Evolutionary conservation across 1,139 yeast species (phyloP).

Genomic region (Blastobotrys capitulatus): DNA sequence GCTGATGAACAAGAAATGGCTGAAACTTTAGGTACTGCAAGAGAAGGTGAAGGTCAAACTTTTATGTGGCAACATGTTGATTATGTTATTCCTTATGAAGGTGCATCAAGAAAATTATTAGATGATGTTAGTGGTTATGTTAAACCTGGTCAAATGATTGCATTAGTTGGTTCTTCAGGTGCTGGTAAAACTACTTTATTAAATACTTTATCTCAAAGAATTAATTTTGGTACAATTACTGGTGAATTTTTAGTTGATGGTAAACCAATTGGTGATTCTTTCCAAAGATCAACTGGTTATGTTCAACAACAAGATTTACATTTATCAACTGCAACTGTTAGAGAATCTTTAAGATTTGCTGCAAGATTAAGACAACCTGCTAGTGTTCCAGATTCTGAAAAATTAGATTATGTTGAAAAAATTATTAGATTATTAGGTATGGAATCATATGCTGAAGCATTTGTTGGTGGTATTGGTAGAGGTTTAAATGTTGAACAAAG

Average conservation of each 20-base stretch:
- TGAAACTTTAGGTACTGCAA: conserved; percentile 7
- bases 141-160: conserved; percentile 59
- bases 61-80: conserved; percentile 52
- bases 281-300: conserved; percentile 58
- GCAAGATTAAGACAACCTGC: conserved; percentile 55
- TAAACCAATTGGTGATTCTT: conserved; percentile 44
- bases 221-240: conserved; percentile 53
- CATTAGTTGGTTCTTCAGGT: conserved; percentile 66
- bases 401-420: conserved; percentile 54
- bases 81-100: conserved; percentile 42
- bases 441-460: conserved; percentile 58
- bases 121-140: conserved; percentile 59
- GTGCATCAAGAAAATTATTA: conserved; percentile 41
- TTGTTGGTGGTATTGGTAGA: conserved; percentile 52
- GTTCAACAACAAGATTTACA: conserved; percentile 65
- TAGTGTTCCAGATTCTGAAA: conserved; percentile 44
- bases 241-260: conserved; percentile 65
- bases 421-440: conserved; percentile 52
- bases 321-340: conserved; percentile 50
- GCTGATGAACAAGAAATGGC: conserved; percentile 18
- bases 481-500: conserved; percentile 65
- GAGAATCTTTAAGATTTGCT: conserved; percentile 57
- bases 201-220: conserved; percentile 54
- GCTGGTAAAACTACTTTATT: conserved; percentile 65
- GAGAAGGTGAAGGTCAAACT: conserved; percentile 31